Percentiles rank a stretch among this genome's conserved stretches.
phyloP scores from a whole-genome alignment of 1,284 basidiomycete genomes.

The Schizophyllum commune region DNA sequence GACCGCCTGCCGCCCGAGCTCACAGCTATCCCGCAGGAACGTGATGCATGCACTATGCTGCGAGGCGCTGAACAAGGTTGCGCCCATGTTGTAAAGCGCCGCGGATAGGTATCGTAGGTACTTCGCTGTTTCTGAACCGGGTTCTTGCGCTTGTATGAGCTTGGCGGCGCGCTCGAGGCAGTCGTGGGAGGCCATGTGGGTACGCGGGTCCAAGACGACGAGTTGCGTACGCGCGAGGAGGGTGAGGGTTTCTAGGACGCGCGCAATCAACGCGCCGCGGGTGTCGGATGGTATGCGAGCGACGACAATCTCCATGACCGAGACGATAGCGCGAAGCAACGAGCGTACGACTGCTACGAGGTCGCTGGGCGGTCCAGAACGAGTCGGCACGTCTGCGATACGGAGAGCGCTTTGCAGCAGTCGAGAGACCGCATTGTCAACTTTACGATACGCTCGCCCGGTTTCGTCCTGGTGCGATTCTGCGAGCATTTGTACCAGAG shows the following conservation, averaged over 20 bases:
- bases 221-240: conserved; percentile 45
- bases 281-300: neutral
- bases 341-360: neutral
- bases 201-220: conserved; percentile 36
- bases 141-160: conserved; percentile 22
- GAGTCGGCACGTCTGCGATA: neutral
- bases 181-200: conserved; percentile 40
- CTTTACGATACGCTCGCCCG: neutral
- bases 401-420: neutral
- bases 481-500: neutral
- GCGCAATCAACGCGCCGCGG: neutral
- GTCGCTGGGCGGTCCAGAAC: neutral
- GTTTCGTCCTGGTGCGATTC: neutral
- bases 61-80: conserved; percentile 52
- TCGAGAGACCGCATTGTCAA: neutral
- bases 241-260: conserved; percentile 52
- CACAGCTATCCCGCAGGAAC: conserved; percentile 57
- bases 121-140: conserved; percentile 34
- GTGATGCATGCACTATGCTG: conserved; percentile 53
- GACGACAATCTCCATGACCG: neutral
- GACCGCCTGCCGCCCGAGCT: conserved; percentile 41
- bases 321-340: neutral
- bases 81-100: conserved; percentile 58
- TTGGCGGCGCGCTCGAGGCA: conserved; percentile 37
- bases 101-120: conserved; percentile 60